Evolutionary conservation across 2,329 filamentous ascomycete genomes (phyloP), one percentile per base, ranked within the genome.

Genomic region (Aspergillus tanneri): DNA sequence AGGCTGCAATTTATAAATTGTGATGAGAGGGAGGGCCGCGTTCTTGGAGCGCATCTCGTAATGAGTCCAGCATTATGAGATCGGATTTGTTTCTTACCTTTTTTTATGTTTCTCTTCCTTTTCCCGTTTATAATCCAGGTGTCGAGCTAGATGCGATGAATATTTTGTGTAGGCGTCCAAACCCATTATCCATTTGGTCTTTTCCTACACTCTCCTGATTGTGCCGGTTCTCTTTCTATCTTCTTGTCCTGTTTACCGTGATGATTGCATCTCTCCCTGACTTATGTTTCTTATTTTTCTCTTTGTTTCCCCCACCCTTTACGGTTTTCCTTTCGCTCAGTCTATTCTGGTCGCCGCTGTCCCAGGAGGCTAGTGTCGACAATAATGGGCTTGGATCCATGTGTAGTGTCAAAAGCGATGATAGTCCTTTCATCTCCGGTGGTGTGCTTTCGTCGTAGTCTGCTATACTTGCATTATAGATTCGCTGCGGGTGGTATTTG

Each of bases 1-100:
- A 80, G 54, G 50, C 38, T 57, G 60, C 57, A 46, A 62, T 47
- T 55, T 59, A 47, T 53, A 47, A 46, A 25, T 49, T 39, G 43
- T 52, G 46, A 42, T 48, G 55, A 24, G 22, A 38, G 39, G 32
- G 28, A 43, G 19, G 41, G 34, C 24, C 43, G 50, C 47, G 46
- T 47, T 48, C 35, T 45, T 50, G 53, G 51, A 43, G 50, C 50
- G 46, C 49, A 54, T 52, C 44, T 49, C 46, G 44, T 34, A 28
- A 55, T 42, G 50, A 53, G 56, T 52, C 44, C 55, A 53, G 54
- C 54, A 57, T 58, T 47, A 54, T 60, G 52, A 58, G 47, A 55
- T 55, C 47, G 44, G 57, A 54, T 36, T 46, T 52, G 51, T 47
- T 49, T 48, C 49, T 43, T 48, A 45, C 43, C 28, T 49, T 42